Evolutionary conservation across 805 yeast species (phyloP).

Genomic region (Pichia gijzeniarum): DNA sequence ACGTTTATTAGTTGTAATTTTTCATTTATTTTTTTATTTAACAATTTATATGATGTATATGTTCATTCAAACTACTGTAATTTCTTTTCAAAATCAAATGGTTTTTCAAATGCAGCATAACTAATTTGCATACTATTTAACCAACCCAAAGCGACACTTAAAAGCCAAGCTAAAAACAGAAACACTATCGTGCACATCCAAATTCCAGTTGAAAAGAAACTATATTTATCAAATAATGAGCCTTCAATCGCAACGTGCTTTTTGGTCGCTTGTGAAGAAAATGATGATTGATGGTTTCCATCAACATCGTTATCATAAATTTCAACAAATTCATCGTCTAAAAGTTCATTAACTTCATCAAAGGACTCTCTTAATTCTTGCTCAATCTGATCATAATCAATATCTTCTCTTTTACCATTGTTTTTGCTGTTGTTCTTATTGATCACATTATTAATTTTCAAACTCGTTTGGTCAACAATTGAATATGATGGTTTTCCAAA

Average conservation of each 20-base stretch:
- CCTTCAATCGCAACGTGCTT: slow-evolving; percentile 18
- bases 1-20: slow-evolving; percentile 47
- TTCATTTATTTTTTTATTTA: background rate
- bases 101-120: slow-evolving; percentile 77
- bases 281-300: too few relatives aligned
- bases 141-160: slow-evolving; percentile 66
- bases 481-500: slow-evolving; percentile 14
- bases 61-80: slow-evolving; percentile 20
- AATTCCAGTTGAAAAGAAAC: slow-evolving; percentile 74
- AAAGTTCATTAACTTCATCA: slow-evolving; percentile 23
- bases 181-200: slow-evolving; percentile 70
- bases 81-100: slow-evolving; percentile 46
- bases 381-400: slow-evolving; percentile 23
- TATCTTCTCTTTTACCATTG: slow-evolving; percentile 17
- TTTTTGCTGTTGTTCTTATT: background rate
- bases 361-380: slow-evolving; percentile 28
- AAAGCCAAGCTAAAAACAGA: slow-evolving; percentile 47
- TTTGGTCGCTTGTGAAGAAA: slow-evolving; percentile 3
- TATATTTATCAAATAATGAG: slow-evolving; percentile 56
- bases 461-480: slow-evolving; percentile 16
- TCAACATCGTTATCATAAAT: slow-evolving; percentile 13
- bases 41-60: background rate
- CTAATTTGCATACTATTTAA: slow-evolving; percentile 64
- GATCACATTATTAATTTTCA: slow-evolving; percentile 8
- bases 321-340: slow-evolving; percentile 24